Percentiles rank a stretch among this genome's conserved stretches.
Conservation (phyloP, 208 protist genomes). For the Leishmania guyanensis region DNA sequence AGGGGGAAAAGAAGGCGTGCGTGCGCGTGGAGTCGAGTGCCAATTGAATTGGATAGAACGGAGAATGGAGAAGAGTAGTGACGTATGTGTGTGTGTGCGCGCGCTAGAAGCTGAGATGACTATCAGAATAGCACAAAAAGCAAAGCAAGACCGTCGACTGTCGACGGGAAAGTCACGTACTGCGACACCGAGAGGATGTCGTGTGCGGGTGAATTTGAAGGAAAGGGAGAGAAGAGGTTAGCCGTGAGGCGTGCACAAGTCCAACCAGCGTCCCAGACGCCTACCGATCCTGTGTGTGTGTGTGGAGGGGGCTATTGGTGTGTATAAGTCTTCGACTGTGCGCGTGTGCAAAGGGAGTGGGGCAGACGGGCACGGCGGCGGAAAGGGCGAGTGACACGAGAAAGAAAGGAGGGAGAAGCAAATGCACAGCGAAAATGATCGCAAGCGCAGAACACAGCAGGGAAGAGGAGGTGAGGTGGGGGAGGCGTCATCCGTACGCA, state of each 20-base stretch:
- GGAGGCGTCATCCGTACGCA: not conserved
- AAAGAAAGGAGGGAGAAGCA: not conserved
- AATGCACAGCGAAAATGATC: not conserved
- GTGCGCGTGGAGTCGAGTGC: not conserved
- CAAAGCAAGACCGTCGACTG: conserved; percentile 15
- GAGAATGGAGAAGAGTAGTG: no score
- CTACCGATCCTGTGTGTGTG: not conserved
- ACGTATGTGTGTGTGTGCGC: not conserved
- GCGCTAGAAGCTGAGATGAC: not conserved
- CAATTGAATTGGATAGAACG: not conserved
- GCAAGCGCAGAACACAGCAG: not conserved
- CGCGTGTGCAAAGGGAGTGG: not conserved
- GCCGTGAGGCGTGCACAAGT: not conserved
- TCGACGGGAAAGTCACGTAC: not conserved
- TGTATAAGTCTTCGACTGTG: not conserved
- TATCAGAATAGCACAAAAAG: conserved; percentile 4
- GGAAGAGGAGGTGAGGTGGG: not conserved
- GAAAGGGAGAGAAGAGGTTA: not conserved
- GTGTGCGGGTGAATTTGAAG: not conserved
- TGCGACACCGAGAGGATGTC: not conserved
- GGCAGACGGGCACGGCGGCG: not conserved
- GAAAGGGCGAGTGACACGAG: not conserved
- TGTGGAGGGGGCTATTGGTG: not conserved
- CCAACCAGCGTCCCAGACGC: not conserved
- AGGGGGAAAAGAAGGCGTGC: not conserved